A percentile compares a stretch with the other conserved stretches of the same genome.
Conservation (phyloP, 1,284 basidiomycete genomes). For the Cystobasidium pallidum region DNA sequence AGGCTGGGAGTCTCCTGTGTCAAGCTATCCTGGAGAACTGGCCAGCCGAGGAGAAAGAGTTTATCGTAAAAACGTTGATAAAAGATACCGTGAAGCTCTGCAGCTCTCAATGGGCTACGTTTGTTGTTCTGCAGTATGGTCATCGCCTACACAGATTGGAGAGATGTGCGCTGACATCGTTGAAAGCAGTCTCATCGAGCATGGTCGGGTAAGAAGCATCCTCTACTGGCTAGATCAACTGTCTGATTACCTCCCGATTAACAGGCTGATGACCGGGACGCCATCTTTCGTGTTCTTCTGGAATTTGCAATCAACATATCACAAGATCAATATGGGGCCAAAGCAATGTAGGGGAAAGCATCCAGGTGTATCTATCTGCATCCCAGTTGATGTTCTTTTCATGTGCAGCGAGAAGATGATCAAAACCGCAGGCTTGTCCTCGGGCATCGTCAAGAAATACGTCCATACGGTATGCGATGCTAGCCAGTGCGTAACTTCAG, state of each 20-base stretch:
- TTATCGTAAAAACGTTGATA: slow-evolving; percentile 26
- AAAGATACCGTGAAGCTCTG: slow-evolving; percentile 25
- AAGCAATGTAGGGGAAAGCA: slow-evolving; percentile 27
- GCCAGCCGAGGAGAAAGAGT: slow-evolving; percentile 33
- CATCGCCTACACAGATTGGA: background rate
- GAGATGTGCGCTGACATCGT: background rate
- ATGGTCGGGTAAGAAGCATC: slow-evolving; percentile 16
- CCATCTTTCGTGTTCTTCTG: slow-evolving; percentile 31
- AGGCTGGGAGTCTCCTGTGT: slow-evolving; percentile 40
- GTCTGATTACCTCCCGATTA: background rate
- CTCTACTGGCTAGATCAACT: background rate
- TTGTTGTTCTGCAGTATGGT: slow-evolving; percentile 42
- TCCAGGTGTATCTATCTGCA: background rate
- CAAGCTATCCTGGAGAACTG: slow-evolving; percentile 44
- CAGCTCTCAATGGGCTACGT: slow-evolving; percentile 40
- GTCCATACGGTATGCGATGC: slow-evolving; percentile 33
- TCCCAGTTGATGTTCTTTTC: background rate
- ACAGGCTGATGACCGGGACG: slow-evolving; percentile 20
- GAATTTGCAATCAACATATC: slow-evolving; percentile 11
- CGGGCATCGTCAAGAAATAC: slow-evolving; percentile 20
- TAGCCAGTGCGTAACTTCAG: background rate
- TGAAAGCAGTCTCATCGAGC: slow-evolving; percentile 33
- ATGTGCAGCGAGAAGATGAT: slow-evolving; percentile 44
- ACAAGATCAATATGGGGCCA: slow-evolving; percentile 40
- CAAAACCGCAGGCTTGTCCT: slow-evolving; percentile 35